Evolutionary conservation across 257 asterid species (phyloP).

Genomic region (Nicotiana knightiana): DNA sequence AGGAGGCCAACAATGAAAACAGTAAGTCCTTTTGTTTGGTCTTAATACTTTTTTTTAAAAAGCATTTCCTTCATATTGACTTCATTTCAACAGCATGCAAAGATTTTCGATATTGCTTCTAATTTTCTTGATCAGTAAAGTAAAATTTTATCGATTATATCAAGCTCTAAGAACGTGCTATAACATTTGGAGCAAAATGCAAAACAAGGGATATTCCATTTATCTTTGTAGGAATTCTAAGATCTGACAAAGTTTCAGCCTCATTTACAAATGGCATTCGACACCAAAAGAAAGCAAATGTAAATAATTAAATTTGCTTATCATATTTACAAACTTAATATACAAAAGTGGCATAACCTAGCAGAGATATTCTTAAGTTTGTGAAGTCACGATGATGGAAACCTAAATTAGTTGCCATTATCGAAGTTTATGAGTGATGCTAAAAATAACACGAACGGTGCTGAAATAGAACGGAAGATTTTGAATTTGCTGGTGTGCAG

Average conservation of each 20-base stretch:
- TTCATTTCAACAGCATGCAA: not conserved
- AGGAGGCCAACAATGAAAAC: constrained; percentile 76
- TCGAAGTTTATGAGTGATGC: not conserved
- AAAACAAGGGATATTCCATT: not conserved
- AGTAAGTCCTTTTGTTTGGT: constrained; percentile 24
- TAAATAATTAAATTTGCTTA: not conserved
- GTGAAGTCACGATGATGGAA: not conserved
- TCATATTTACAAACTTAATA: not conserved
- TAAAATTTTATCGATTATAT: not conserved
- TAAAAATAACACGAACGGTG: not conserved
- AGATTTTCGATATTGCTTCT: not conserved
- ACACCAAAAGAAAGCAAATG: not conserved
- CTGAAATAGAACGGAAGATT: not conserved
- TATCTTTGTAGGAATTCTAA: not conserved
- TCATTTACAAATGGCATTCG: not conserved
- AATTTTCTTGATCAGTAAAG: not conserved
- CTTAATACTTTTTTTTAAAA: constrained; percentile 5
- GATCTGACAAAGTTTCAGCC: not conserved
- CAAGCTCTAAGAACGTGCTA: not conserved
- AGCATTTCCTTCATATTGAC: not conserved
- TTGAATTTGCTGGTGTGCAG: constrained; percentile 29
- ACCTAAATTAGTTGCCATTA: not conserved
- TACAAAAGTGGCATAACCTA: not conserved
- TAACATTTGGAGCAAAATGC: not conserved
- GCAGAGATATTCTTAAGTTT: not conserved